phyloP scores from a whole-genome alignment of 2,329 filamentous ascomycete genomes.

The Phialocephala sp. region DNA sequence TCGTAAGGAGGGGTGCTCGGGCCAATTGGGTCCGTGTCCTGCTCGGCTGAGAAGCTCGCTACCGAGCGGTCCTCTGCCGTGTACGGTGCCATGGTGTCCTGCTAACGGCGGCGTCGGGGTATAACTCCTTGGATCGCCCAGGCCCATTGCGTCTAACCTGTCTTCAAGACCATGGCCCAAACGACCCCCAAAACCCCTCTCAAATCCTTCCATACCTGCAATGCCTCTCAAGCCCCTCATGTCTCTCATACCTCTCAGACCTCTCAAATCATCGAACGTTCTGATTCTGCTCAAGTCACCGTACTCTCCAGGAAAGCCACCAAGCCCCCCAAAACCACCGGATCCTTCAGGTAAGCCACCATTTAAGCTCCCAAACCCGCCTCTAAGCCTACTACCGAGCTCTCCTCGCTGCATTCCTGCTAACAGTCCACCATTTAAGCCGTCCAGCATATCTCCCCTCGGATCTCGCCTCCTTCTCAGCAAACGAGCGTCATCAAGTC shows the following conservation, averaged over 20 bases:
- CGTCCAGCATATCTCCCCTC: constrained; percentile 20
- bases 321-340: neutral
- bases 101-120: neutral
- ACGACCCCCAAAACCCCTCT: neutral
- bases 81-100: neutral
- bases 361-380: neutral
- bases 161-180: neutral
- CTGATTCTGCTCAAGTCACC: neutral
- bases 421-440: constrained; percentile 12
- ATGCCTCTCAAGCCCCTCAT: neutral
- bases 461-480: constrained; percentile 21
- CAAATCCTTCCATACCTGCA: neutral
- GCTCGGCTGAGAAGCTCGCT: neutral
- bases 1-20: neutral
- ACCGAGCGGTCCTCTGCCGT: neutral
- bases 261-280: neutral
- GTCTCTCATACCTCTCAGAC: neutral
- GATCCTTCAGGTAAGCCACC: neutral
- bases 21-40: neutral
- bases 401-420: neutral
- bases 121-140: neutral
- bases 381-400: constrained; percentile 6
- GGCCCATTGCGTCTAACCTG: neutral
- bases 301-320: neutral
- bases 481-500: constrained; percentile 19